These are phyloP conservation scores for Kluyveromyces marxianus DNA, from an alignment of 1,139 yeast genomes.

Conservation along the genomic window DNA sequence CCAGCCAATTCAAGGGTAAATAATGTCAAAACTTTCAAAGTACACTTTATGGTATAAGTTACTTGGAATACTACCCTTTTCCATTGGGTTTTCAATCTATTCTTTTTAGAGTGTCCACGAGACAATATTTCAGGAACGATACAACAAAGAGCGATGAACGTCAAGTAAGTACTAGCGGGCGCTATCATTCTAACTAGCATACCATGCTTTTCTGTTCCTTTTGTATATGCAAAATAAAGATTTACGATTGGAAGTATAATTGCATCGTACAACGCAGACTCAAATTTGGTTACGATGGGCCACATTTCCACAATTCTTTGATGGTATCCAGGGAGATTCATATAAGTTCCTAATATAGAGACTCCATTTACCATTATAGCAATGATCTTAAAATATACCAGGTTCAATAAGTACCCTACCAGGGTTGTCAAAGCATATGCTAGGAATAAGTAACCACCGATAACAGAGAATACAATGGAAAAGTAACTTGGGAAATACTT, in stretches of 20 bases:
- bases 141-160: constrained; percentile 41
- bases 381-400: constrained; percentile 12
- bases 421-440: constrained; percentile 51
- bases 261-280: constrained; percentile 8
- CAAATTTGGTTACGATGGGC: constrained; percentile 7
- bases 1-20: constrained; percentile 72
- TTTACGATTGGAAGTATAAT: constrained; percentile 6
- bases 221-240: constrained; percentile 14
- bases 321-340: not conserved
- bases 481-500: constrained; percentile 22
- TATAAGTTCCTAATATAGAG: constrained; percentile 7
- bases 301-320: constrained; percentile 1
- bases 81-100: constrained; percentile 31
- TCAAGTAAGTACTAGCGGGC: constrained; percentile 41
- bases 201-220: constrained; percentile 18
- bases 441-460: constrained; percentile 38
- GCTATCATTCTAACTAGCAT: constrained; percentile 31
- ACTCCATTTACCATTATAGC: constrained; percentile 14
- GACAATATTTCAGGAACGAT: constrained; percentile 38
- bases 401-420: constrained; percentile 35
- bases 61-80: constrained; percentile 42
- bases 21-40: constrained; percentile 66
- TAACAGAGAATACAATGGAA: constrained; percentile 36
- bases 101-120: constrained; percentile 41
- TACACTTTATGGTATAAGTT: constrained; percentile 49